Evolutionary conservation across 495 filamentous ascomycete genomes (phyloP).

Genomic region (Talaromyces wortmannii): DNA sequence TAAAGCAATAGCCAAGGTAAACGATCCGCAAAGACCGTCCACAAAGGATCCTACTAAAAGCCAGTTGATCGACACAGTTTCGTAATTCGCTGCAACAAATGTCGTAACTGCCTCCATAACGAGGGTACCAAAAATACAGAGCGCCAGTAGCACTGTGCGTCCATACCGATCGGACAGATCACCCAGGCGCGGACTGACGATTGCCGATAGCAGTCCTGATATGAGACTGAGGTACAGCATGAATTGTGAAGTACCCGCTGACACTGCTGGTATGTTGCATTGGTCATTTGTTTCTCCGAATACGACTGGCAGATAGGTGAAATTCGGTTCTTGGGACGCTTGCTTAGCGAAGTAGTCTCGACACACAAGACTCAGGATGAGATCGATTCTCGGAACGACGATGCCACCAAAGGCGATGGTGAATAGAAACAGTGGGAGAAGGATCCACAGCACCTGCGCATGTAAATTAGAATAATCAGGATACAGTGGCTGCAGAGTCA

Average conservation of each 20-base stretch:
- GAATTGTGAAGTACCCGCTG: constrained; percentile 69
- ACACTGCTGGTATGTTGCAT: constrained; percentile 66
- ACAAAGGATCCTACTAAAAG: constrained; percentile 66
- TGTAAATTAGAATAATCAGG: constrained; percentile 3
- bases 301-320: constrained; percentile 56
- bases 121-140: constrained; percentile 61
- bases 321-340: constrained; percentile 44
- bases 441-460: constrained; percentile 74
- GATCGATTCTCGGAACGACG: constrained; percentile 70
- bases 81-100: constrained; percentile 65
- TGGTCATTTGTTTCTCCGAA: constrained; percentile 62
- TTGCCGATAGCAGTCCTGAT: constrained; percentile 61
- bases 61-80: constrained; percentile 61
- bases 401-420: constrained; percentile 79
- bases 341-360: constrained; percentile 65
- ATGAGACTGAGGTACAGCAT: constrained; percentile 65
- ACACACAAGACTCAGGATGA: constrained; percentile 78
- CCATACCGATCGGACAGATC: constrained; percentile 85
- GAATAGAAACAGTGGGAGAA: constrained; percentile 69
- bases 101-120: constrained; percentile 68
- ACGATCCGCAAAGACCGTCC: constrained; percentile 82
- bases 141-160: constrained; percentile 60
- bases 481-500: neutral
- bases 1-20: constrained; percentile 74
- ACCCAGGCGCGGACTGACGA: constrained; percentile 77